Evolutionary conservation across 2,329 filamentous ascomycete species (phyloP), one percentile per base, ranked within the genome.

Genomic region (Conoideocrella luteorostrata): DNA sequence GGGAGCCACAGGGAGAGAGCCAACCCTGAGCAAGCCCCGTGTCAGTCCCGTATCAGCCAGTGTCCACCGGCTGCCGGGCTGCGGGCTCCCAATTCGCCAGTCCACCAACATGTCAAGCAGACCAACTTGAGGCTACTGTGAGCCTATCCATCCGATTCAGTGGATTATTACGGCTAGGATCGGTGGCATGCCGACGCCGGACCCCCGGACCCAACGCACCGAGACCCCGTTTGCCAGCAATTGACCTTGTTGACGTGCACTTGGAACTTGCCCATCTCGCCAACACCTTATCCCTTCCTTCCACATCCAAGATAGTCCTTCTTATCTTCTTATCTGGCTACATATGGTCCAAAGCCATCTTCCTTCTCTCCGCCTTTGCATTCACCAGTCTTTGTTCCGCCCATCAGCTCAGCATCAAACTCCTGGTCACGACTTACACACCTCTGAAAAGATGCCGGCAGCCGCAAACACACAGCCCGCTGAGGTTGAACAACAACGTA

Each of bases 91-190:
- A 23, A 33, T n/a, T n/a, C n/a, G n/a, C n/a, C n/a, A n/a, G n/a
- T n/a, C n/a, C n/a, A n/a, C n/a, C n/a, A n/a, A n/a, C n/a, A n/a
- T n/a, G n/a, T n/a, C n/a, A n/a, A n/a, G n/a, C n/a, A n/a, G n/a
- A n/a, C n/a, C n/a, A n/a, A n/a, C n/a, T n/a, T n/a, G n/a, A n/a
- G n/a, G n/a, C n/a, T n/a, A n/a, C n/a, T n/a, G n/a, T n/a, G n/a
- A n/a, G n/a, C n/a, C n/a, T n/a, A n/a, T n/a, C n/a, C n/a, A 29
- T 13, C 26, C 26, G 26, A 10, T 12, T 42, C 39, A 28, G 39
- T 38, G 41, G 41, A 33, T 41, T 34, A 35, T 24, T 30, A 34
- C 46, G 46, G 42, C 42, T 47, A 45, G 38, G 46, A 41, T 45
- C 46, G 46, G 46, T 34, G 42, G 15, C 21, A 28, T 34, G 24